These are phyloP conservation scores for Stemphylium beticola DNA, from an alignment of 2,329 filamentous ascomycete genomes.

Conservation along the genomic window DNA sequence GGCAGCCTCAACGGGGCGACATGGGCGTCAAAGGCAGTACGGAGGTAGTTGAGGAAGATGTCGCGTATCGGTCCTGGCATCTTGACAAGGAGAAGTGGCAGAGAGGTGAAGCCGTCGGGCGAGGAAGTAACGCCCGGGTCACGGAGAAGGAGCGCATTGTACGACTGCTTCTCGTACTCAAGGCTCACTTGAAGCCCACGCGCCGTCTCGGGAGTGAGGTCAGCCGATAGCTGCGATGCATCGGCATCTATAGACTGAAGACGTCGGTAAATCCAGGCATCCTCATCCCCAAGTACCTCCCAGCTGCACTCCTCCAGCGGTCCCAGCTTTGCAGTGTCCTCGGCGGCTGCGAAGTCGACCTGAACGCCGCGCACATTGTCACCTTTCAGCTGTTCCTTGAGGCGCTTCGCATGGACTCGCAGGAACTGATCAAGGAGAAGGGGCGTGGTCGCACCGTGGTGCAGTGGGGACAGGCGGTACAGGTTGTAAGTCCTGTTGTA, in stretches of 20 bases:
- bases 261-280: constrained; percentile 48
- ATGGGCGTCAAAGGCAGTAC: constrained; percentile 58
- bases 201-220: constrained; percentile 27
- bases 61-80: constrained; percentile 59
- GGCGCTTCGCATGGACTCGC: constrained; percentile 54
- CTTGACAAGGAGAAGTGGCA: constrained; percentile 59
- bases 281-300: constrained; percentile 52
- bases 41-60: constrained; percentile 57
- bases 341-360: constrained; percentile 45
- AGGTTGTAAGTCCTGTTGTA: constrained; percentile 62
- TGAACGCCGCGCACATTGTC: constrained; percentile 56
- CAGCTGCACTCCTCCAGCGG: constrained; percentile 57
- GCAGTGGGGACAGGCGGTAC: constrained; percentile 61
- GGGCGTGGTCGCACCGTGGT: constrained; percentile 49
- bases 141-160: constrained; percentile 59
- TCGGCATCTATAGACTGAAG: constrained; percentile 42
- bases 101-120: constrained; percentile 51
- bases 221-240: constrained; percentile 34
- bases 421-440: constrained; percentile 49
- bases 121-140: constrained; percentile 39
- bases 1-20: constrained; percentile 53
- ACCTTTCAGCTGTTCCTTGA: constrained; percentile 58
- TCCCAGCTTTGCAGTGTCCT: constrained; percentile 54
- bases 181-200: constrained; percentile 58
- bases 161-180: constrained; percentile 56